These are phyloP conservation scores for Gillenia trifoliata DNA, from an alignment of 306 rosid species.

Conservation along the genomic window DNA sequence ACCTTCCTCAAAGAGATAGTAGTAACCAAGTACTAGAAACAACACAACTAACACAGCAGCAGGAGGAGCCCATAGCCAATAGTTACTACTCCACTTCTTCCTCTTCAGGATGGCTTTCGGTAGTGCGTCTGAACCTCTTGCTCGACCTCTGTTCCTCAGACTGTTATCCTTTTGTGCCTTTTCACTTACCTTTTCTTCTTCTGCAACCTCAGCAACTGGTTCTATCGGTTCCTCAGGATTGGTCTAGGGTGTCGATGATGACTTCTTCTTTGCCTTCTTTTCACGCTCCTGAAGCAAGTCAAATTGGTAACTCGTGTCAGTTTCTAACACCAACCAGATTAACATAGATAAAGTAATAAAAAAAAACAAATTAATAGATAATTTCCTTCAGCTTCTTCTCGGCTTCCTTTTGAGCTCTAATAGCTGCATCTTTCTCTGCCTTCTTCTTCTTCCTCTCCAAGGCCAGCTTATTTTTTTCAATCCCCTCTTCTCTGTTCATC, in stretches of 20 bases:
- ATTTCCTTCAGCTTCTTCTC: constrained; percentile 85
- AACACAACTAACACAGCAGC: too few relatives aligned
- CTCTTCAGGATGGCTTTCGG: too few relatives aligned
- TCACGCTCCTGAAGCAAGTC: constrained; percentile 59
- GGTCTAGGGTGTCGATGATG: constrained; percentile 24
- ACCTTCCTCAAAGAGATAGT: constrained; percentile 35
- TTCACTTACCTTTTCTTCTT: constrained; percentile 47
- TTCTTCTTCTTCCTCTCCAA: constrained; percentile 83
- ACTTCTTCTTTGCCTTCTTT: constrained; percentile 85
- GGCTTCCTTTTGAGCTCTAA: constrained; percentile 76
- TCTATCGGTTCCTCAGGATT: constrained; percentile 43
- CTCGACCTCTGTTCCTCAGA: constrained; percentile 44
- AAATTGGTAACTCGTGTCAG: neutral
- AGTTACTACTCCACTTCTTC: too few relatives aligned
- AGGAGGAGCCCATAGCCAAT: too few relatives aligned
- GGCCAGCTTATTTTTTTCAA: constrained; percentile 74
- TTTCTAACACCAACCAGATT: neutral
- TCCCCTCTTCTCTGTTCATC: constrained; percentile 67
- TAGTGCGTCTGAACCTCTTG: constrained; percentile 45
- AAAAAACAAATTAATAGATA: constrained; percentile 8
- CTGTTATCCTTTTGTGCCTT: constrained; percentile 46
- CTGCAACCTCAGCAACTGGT: constrained; percentile 33
- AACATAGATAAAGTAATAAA: neutral
- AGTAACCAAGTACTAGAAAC: constrained; percentile 49
- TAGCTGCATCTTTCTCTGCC: constrained; percentile 78